phyloP scores from a whole-genome alignment of 768 basidiomycete species.

The Strobilomyces echinocephalus region DNA sequence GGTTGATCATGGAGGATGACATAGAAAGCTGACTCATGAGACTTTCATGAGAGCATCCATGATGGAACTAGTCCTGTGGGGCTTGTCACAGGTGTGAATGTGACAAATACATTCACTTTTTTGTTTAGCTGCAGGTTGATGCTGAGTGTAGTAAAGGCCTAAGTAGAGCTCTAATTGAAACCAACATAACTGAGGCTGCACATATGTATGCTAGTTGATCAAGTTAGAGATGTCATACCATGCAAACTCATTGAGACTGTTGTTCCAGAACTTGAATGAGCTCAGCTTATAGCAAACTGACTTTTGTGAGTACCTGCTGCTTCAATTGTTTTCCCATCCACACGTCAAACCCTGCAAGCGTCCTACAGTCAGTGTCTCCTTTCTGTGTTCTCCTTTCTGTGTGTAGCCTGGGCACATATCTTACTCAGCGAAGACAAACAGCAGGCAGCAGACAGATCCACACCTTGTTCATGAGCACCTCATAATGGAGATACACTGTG shows the following conservation, averaged over 20 bases:
- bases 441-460: slow-evolving; percentile 77
- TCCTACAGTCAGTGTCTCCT: not conserved
- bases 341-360: slow-evolving; percentile 58
- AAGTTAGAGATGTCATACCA: slow-evolving; percentile 87
- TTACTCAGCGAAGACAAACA: slow-evolving; percentile 73
- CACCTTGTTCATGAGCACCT: slow-evolving; percentile 83
- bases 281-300: slow-evolving; percentile 65
- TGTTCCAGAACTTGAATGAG: slow-evolving; percentile 75
- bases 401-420: slow-evolving; percentile 25
- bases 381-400: too few relatives aligned
- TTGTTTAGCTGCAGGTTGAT: slow-evolving; percentile 75
- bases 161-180: slow-evolving; percentile 77
- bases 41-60: slow-evolving; percentile 85
- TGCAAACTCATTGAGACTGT: slow-evolving; percentile 77
- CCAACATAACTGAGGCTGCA: slow-evolving; percentile 72
- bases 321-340: slow-evolving; percentile 82
- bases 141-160: slow-evolving; percentile 82
- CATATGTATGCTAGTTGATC: slow-evolving; percentile 70
- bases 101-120: slow-evolving; percentile 76
- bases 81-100: slow-evolving; percentile 79
- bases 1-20: not conserved
- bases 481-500: slow-evolving; percentile 83
- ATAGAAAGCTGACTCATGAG: slow-evolving; percentile 43
- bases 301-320: slow-evolving; percentile 88
- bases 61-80: slow-evolving; percentile 72